These are phyloP conservation scores for Aspergillus cristatus DNA, from an alignment of 495 filamentous ascomycete genomes.

Conservation along the genomic window DNA sequence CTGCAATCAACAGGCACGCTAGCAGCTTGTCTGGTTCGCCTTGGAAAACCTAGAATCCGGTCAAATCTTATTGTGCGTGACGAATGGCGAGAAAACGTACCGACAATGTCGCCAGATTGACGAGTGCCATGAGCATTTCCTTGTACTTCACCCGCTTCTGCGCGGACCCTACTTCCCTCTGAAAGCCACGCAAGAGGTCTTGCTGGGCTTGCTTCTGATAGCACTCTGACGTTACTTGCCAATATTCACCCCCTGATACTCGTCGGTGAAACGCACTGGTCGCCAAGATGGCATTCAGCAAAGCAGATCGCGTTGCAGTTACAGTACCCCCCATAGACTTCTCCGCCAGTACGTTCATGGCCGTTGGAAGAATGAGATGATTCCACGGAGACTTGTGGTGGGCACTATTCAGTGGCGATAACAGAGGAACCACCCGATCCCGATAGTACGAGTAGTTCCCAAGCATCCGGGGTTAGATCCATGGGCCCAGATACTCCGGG, in stretches of 20 bases:
- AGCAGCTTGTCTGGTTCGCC: constrained; percentile 12
- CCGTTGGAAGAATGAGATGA: constrained; percentile 14
- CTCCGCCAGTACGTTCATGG: constrained; percentile 16
- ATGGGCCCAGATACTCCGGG: too few relatives aligned
- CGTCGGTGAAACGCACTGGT: constrained; percentile 13
- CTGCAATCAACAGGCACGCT: constrained; percentile 16
- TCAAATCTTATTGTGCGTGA: background rate
- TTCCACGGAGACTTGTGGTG: constrained; percentile 19
- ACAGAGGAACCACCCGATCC: constrained; percentile 6
- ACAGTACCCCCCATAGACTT: constrained; percentile 14
- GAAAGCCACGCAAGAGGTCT: constrained; percentile 11
- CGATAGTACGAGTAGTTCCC: constrained; percentile 4
- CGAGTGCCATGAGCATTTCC: constrained; percentile 18
- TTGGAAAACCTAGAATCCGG: constrained; percentile 3
- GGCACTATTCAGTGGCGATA: constrained; percentile 11
- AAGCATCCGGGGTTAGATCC: background rate
- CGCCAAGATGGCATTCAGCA: constrained; percentile 16
- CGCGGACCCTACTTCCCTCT: constrained; percentile 9
- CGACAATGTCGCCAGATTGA: constrained; percentile 12
- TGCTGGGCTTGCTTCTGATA: constrained; percentile 6
- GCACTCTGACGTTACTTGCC: background rate
- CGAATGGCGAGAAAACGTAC: background rate
- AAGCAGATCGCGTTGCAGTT: constrained; percentile 12
- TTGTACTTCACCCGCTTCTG: constrained; percentile 20
- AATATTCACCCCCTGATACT: constrained; percentile 9